Conservation (phyloP, 1,139 yeast species). For the Saccharomycopsis crataegensis region DNA sequence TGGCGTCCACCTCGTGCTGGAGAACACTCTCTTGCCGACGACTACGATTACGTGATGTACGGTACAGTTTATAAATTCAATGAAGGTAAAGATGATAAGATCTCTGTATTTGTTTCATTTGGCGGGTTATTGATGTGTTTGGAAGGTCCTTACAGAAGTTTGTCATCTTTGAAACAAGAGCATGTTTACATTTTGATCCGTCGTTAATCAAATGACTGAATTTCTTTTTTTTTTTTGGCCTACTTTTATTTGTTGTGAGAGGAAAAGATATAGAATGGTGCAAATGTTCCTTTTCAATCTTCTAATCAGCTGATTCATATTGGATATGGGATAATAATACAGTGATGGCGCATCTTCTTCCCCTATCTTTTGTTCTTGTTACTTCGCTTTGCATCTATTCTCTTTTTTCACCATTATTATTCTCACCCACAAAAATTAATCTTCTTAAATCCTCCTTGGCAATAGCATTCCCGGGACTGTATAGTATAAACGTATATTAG, state of each 20-base stretch:
- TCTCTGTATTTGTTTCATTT: slow-evolving; percentile 88
- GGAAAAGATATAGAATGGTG: no score
- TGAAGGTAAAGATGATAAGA: slow-evolving; percentile 66
- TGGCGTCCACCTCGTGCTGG: slow-evolving; percentile 92
- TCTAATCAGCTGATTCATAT: no score
- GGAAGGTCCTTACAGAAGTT: slow-evolving; percentile 90
- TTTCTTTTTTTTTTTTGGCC: not conserved
- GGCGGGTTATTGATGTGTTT: slow-evolving; percentile 93
- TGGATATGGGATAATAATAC: no score
- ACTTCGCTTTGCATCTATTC: no score
- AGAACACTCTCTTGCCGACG: slow-evolving; percentile 86
- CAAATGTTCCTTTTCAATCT: no score
- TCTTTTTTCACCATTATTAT: no score
- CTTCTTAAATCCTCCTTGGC: no score
- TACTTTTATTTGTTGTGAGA: not conserved
- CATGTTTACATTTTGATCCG: slow-evolving; percentile 88
- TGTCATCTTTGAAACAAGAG: slow-evolving; percentile 87
- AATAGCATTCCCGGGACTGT: no score
- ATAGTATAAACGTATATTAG: no score
- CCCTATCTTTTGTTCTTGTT: no score
- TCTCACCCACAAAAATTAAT: no score
- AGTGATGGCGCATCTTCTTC: no score
- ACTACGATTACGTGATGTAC: slow-evolving; percentile 96
- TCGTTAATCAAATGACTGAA: slow-evolving; percentile 14
- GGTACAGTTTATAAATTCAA: slow-evolving; percentile 97